These are phyloP conservation scores for Anaeromyces robustus DNA, from an alignment of 192 early-diverging fungal genomes.

Conservation along the genomic window DNA sequence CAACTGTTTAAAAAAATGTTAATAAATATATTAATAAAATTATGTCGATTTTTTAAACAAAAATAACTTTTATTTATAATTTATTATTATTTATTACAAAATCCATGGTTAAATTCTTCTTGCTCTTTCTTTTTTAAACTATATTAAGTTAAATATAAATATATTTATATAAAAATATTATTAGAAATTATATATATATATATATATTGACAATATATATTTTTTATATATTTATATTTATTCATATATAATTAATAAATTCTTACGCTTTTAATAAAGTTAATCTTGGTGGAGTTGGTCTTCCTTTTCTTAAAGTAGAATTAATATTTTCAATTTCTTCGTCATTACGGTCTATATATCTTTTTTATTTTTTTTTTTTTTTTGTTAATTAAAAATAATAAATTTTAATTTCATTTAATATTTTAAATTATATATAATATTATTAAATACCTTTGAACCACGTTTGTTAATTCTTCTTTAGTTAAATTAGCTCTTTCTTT, in stretches of 20 bases:
- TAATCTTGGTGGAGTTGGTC: conserved; percentile 18
- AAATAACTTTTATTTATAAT: no score
- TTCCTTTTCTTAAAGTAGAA: conserved; percentile 15
- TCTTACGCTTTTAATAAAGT: conserved; percentile 11
- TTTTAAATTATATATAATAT: no score
- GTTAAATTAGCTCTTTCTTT: conserved; percentile 14
- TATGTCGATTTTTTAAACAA: no score
- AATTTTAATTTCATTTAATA: no score
- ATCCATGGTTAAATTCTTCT: background rate
- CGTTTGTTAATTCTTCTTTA: conserved; percentile 21
- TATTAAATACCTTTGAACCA: conserved; percentile 21
- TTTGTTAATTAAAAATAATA: conserved; percentile 6
- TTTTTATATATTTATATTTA: no score
- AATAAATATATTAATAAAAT: no score
- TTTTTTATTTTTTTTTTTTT: conserved; percentile 9
- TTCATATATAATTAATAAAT: background rate
- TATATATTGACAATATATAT: no score
- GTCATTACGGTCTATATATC: conserved; percentile 38
- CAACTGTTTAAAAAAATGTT: background rate
- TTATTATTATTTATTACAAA: background rate
- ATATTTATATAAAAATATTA: no score
- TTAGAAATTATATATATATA: no score
- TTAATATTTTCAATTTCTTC: conserved; percentile 34
- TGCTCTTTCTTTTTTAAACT: background rate
- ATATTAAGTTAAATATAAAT: no score